Conservation (phyloP, 345 rosid species). For the Capsella bursapastoris region DNA sequence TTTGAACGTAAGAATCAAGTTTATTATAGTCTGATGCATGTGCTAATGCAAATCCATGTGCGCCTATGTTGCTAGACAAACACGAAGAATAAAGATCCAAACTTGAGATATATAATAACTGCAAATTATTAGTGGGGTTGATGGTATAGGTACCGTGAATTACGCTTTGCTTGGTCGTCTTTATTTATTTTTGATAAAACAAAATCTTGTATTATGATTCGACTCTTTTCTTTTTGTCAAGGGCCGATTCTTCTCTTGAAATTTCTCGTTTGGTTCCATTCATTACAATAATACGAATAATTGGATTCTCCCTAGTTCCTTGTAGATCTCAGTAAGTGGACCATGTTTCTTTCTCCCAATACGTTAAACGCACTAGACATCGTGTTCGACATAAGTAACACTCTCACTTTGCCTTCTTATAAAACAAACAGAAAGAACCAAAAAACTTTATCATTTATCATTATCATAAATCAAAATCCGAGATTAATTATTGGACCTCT, state of each 20-base stretch:
- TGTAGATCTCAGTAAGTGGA: conserved; percentile 4
- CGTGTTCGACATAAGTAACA: not conserved
- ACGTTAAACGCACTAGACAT: not conserved
- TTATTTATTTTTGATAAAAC: conserved; percentile 2
- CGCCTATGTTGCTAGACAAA: conserved; percentile 35
- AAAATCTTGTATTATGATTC: conserved; percentile 35
- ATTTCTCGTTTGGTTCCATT: conserved; percentile 3
- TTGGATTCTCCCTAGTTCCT: conserved; percentile 7
- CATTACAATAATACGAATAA: conserved; percentile 5
- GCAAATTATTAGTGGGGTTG: conserved; percentile 42
- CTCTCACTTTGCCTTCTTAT: not conserved
- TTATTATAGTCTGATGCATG: conserved; percentile 27
- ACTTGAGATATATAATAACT: conserved; percentile 12
- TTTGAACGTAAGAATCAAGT: conserved; percentile 20
- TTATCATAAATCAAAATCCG: not conserved
- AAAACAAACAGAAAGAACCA: too few relatives aligned
- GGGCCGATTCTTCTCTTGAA: conserved; percentile 28
- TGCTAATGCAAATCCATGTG: conserved; percentile 36
- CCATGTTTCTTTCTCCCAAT: not conserved
- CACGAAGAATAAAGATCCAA: conserved; percentile 35
- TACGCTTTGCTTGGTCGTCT: conserved; percentile 35
- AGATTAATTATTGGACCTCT: not conserved
- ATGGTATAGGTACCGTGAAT: conserved; percentile 39
- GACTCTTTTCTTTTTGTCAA: conserved; percentile 30
- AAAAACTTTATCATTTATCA: not conserved